Percentiles rank a stretch among this genome's conserved stretches.
Conservation (phyloP, 1,284 basidiomycete genomes). For the Cutaneotrichosporon sp. region DNA sequence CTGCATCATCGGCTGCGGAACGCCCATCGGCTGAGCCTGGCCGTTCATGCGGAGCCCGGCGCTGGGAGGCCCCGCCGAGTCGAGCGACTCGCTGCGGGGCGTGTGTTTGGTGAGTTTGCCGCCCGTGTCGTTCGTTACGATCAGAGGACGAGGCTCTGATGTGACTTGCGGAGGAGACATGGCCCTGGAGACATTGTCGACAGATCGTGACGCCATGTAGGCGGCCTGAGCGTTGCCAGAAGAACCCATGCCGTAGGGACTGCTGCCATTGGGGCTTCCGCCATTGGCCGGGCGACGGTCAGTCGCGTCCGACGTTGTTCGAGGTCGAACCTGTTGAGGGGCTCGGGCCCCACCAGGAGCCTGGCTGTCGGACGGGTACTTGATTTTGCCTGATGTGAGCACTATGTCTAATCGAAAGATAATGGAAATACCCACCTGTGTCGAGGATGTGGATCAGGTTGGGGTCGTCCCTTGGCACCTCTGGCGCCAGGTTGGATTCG, state of each 20-base stretch:
- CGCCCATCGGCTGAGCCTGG: conserved; percentile 60
- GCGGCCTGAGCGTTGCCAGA: conserved; percentile 11
- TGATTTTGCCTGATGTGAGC: conserved; percentile 73
- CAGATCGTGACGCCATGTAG: conserved; percentile 27
- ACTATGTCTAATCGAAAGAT: neutral
- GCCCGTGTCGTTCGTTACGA: conserved; percentile 25
- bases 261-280: conserved; percentile 4
- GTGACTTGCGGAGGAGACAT: conserved; percentile 31
- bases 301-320: conserved; percentile 27
- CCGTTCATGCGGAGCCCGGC: conserved; percentile 61
- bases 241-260: conserved; percentile 13
- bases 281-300: conserved; percentile 15
- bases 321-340: conserved; percentile 9
- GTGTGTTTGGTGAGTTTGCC: conserved; percentile 5
- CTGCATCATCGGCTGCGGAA: conserved; percentile 6
- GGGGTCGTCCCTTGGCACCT: conserved; percentile 71
- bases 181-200: conserved; percentile 37
- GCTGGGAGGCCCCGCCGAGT: conserved; percentile 40
- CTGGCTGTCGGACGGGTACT: conserved; percentile 67
- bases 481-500: conserved; percentile 62
- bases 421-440: conserved; percentile 66
- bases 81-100: conserved; percentile 26
- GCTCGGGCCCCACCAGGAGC: conserved; percentile 7
- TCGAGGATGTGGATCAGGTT: conserved; percentile 83
- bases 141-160: conserved; percentile 26